A percentile compares a stretch with the other conserved stretches of the same genome.
These are phyloP conservation scores for Chrysanthemum makinoi DNA, from an alignment of 129 eudicot species.

Conservation along the genomic window DNA sequence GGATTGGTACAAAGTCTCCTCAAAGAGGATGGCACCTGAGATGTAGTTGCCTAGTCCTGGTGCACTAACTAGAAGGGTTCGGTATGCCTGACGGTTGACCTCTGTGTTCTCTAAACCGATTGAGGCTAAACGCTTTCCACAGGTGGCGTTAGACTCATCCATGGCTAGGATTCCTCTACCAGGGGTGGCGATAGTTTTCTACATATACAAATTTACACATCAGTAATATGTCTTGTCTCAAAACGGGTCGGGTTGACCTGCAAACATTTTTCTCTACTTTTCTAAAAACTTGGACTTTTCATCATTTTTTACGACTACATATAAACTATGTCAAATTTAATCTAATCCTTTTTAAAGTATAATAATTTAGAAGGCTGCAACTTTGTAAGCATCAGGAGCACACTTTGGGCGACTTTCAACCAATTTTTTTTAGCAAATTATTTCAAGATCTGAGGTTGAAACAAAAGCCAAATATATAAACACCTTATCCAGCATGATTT, in stretches of 20 bases:
- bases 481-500: too few relatives aligned
- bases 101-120: slow-evolving; percentile 75
- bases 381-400: too few relatives aligned
- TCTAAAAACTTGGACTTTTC: too few relatives aligned
- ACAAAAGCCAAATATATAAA: too few relatives aligned
- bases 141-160: slow-evolving; percentile 82
- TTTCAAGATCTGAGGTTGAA: too few relatives aligned
- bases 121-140: slow-evolving; percentile 73
- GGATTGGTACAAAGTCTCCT: slow-evolving; percentile 70
- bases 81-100: slow-evolving; percentile 82
- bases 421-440: too few relatives aligned
- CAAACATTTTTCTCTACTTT: neutral
- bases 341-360: too few relatives aligned
- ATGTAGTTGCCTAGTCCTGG: slow-evolving; percentile 72
- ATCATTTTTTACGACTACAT: too few relatives aligned
- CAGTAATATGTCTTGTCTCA: neutral
- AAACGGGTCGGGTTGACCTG: neutral
- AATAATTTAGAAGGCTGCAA: too few relatives aligned
- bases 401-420: too few relatives aligned
- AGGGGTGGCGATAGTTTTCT: slow-evolving; percentile 69
- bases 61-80: slow-evolving; percentile 61
- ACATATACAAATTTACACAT: slow-evolving; percentile 16
- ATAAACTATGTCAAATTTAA: too few relatives aligned
- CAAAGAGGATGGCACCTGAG: slow-evolving; percentile 77
- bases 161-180: slow-evolving; percentile 79